Evolutionary conservation across 1,284 basidiomycete species (phyloP).

Genomic region (Boletus smithii): DNA sequence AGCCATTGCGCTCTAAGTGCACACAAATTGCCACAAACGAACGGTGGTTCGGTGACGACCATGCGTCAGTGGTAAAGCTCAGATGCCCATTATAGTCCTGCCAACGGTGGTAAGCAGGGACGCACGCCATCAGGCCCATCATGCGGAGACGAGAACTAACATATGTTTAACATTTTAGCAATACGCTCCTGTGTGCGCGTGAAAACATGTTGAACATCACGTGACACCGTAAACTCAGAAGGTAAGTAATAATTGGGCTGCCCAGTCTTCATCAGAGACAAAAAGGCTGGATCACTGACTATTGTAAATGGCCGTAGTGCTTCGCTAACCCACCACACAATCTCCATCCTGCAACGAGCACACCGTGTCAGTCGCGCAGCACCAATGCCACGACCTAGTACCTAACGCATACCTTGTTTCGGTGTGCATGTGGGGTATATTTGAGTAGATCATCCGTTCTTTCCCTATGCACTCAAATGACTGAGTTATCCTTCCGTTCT

Average conservation of each 20-base stretch:
- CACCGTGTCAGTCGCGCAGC: no score
- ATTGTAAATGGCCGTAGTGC: constrained; percentile 4
- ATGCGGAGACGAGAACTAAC: neutral
- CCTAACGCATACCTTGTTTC: neutral
- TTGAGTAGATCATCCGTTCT: neutral
- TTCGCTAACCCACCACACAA: constrained; percentile 5
- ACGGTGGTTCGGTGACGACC: constrained; percentile 15
- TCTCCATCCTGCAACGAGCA: constrained; percentile 2
- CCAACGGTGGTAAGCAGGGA: constrained; percentile 3
- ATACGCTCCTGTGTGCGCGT: neutral
- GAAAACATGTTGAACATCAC: constrained; percentile 4
- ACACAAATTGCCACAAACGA: constrained; percentile 5
- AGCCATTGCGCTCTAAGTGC: constrained; percentile 1
- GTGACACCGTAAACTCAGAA: neutral
- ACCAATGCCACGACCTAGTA: neutral
- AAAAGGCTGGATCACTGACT: neutral
- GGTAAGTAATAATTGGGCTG: constrained; percentile 4
- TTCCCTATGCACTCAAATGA: neutral
- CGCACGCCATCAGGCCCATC: no score
- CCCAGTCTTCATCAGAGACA: constrained; percentile 11
- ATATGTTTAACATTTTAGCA: neutral
- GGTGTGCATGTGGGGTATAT: neutral
- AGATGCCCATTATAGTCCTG: constrained; percentile 10
- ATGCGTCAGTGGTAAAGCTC: constrained; percentile 12
- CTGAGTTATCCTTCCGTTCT: neutral